Percentiles rank a stretch among this genome's conserved stretches.
phyloP scores from a whole-genome alignment of 768 basidiomycete species.

The Suillus paluster region DNA sequence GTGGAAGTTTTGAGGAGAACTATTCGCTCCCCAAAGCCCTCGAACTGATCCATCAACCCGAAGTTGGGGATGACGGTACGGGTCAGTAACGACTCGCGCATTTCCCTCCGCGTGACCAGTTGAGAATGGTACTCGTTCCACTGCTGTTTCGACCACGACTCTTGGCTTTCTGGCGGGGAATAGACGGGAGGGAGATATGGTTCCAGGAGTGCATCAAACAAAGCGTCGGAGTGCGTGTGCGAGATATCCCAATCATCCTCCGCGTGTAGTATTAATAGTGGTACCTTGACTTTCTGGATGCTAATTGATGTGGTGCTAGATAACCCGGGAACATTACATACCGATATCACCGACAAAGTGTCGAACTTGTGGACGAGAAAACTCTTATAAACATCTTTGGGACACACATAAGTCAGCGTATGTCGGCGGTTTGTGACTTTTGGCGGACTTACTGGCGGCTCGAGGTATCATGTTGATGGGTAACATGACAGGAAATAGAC shows the following conservation, averaged over 20 bases:
- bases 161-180: slow-evolving; percentile 36
- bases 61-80: slow-evolving; percentile 50
- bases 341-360: slow-evolving; percentile 63
- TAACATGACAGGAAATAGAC: slow-evolving; percentile 69
- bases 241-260: slow-evolving; percentile 78
- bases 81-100: slow-evolving; percentile 49
- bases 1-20: slow-evolving; percentile 59
- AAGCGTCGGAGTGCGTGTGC: slow-evolving; percentile 63
- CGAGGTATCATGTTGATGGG: slow-evolving; percentile 70
- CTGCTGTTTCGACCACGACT: slow-evolving; percentile 40
- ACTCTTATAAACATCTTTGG: slow-evolving; percentile 55
- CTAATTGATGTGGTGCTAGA: background rate
- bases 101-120: slow-evolving; percentile 42
- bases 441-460: slow-evolving; percentile 56
- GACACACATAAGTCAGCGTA: slow-evolving; percentile 5
- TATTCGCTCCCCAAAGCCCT: slow-evolving; percentile 48
- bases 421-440: background rate
- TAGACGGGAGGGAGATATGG: slow-evolving; percentile 60
- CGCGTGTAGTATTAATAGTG: slow-evolving; percentile 76
- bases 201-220: slow-evolving; percentile 72
- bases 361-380: slow-evolving; percentile 64
- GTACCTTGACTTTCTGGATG: slow-evolving; percentile 63
- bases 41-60: slow-evolving; percentile 59
- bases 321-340: slow-evolving; percentile 36
- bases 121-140: slow-evolving; percentile 49